These are phyloP conservation scores for Mycena kentingensis DNA, from an alignment of 768 basidiomycete genomes.

Conservation along the genomic window DNA sequence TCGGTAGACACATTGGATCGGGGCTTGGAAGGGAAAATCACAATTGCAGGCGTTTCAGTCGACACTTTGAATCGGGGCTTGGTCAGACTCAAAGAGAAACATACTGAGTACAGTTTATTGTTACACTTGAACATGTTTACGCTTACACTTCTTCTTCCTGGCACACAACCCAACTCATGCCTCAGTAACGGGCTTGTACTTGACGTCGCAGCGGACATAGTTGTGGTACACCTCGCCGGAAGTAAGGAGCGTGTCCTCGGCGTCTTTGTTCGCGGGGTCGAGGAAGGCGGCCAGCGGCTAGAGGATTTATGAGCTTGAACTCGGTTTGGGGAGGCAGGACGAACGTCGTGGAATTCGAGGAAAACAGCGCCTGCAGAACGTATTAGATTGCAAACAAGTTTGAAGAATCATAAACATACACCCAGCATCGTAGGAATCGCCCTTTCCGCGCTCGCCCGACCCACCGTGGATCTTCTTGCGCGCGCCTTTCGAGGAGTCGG, in stretches of 20 bases:
- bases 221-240: conserved; percentile 76
- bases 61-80: no score
- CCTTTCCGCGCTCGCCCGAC: conserved; percentile 53
- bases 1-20: no score
- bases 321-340: background rate
- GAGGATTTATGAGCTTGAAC: background rate
- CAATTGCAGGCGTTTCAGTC: no score
- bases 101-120: no score
- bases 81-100: no score
- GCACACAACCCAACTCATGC: no score
- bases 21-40: no score
- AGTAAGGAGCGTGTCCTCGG: conserved; percentile 67
- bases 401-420: conserved; percentile 41
- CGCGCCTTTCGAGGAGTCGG: conserved; percentile 49
- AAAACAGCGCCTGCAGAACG: conserved; percentile 55
- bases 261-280: conserved; percentile 54
- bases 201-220: conserved; percentile 61
- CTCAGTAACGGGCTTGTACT: no score
- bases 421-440: conserved; percentile 60
- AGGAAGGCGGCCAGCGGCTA: conserved; percentile 68
- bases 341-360: conserved; percentile 68
- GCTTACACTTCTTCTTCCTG: no score
- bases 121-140: no score
- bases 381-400: background rate
- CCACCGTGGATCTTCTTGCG: conserved; percentile 79